Base-by-base conservation (phyloP, 257 asterid species). In the Plectranthus barbatus region DNA sequence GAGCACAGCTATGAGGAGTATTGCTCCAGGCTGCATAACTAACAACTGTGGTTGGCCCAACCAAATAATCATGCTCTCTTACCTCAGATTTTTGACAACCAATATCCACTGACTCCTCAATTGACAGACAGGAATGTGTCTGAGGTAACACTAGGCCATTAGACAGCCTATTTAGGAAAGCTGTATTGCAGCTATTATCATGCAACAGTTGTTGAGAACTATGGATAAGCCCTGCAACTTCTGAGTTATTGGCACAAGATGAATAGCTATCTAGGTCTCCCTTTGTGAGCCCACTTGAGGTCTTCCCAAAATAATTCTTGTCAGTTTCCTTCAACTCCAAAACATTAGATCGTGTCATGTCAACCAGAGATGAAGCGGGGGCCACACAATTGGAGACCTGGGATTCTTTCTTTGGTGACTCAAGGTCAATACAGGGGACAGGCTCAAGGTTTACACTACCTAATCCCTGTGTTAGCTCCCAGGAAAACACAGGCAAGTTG, bases 1-100 rank as follows among this genome's bases (percentile, higher is more conserved):
- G 14, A 69, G 72, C 69, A 70, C 78, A 57, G 47, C 54, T 62
- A n/a, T 47, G 74, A 59, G 75, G 71, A 44, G 55, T 64, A 36
- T 49, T 59, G 71, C 63, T 65, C 79, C 66, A 71, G 60, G 65
- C 75, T 26, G 69, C 72, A 65, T 72, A 71, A 56, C 70, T 75
- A 68, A 48, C 73, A 68, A 48, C 70, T 47, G 55, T 42, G 29
- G 72, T 42, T 36, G 72, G 55, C 51, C 56, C 74, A 61, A 63
- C 65, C 71, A 67, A 29, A 53, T 67, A 64, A 58, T 50, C 72
- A 17, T 48, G 50, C 51, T 49, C 72, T 49, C 72, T 57, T 14
- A 72, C 46, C 50, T 60, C 64, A 50, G 67, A 47, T 21, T 76
- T 72, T 47, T 68, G 72, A 62, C 23, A 36, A 51, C 51, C 76